Evolutionary conservation across 345 rosid species (phyloP).

Genomic region (Schrenkiella parvula): DNA sequence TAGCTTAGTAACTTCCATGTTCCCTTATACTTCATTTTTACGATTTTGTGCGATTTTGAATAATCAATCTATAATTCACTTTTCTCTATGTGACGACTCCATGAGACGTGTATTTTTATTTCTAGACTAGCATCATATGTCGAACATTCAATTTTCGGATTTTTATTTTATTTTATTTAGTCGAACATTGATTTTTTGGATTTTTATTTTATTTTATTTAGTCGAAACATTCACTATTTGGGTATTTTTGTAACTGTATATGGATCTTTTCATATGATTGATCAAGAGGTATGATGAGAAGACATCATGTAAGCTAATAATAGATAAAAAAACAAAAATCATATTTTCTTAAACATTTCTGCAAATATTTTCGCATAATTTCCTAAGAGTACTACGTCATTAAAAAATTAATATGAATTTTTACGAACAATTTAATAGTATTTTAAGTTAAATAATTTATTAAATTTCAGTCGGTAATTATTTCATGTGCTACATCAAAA

Average conservation of each 20-base stretch:
- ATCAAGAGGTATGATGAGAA: background rate
- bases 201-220: background rate
- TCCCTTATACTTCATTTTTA: background rate
- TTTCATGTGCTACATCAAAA: background rate
- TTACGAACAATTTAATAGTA: background rate
- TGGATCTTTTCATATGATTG: background rate
- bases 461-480: background rate
- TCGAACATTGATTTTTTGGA: background rate
- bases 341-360: no score
- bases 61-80: background rate
- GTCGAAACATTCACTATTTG: background rate
- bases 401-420: background rate
- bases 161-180: background rate
- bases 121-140: background rate
- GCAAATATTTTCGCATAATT: no score
- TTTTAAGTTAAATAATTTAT: background rate
- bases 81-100: background rate
- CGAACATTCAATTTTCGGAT: background rate
- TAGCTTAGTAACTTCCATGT: background rate
- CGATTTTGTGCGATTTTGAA: background rate
- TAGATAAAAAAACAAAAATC: no score
- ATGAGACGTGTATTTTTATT: background rate
- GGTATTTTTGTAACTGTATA: background rate
- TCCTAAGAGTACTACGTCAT: background rate
- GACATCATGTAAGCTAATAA: no score